Evolutionary conservation across 805 yeast genomes (phyloP).

Genomic region (Pichia ethanolica): DNA sequence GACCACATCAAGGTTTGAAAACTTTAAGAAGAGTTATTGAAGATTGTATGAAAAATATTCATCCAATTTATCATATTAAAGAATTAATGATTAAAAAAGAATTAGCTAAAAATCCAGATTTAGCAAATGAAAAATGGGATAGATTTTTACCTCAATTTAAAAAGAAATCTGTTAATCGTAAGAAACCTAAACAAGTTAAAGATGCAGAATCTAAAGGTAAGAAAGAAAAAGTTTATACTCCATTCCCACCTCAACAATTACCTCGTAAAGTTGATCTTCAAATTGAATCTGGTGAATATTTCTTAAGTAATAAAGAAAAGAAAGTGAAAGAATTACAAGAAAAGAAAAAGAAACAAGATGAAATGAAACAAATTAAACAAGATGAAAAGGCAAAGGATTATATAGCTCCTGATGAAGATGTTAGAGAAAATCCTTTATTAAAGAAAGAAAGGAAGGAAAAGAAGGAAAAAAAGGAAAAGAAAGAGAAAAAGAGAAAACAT

Average conservation of each 20-base stretch:
- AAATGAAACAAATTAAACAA: constrained; percentile 55
- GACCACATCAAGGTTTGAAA: constrained; percentile 88
- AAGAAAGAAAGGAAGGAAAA: constrained; percentile 25
- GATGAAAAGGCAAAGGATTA: constrained; percentile 70
- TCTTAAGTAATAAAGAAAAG: constrained; percentile 82
- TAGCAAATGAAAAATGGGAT: constrained; percentile 94
- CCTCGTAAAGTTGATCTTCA: constrained; percentile 97
- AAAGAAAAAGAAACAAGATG: constrained; percentile 72
- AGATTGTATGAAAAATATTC: constrained; percentile 94
- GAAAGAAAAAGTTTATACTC: constrained; percentile 78
- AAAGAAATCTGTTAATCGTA: constrained; percentile 91
- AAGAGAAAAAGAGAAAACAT: constrained; percentile 22
- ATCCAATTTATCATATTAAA: constrained; percentile 96
- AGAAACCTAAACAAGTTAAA: constrained; percentile 66
- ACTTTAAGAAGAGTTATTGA: constrained; percentile 90
- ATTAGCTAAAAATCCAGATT: constrained; percentile 87
- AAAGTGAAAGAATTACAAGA: constrained; percentile 61
- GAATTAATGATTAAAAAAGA: constrained; percentile 97
- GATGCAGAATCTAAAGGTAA: constrained; percentile 40
- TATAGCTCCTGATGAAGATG: constrained; percentile 75
- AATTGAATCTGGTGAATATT: constrained; percentile 97
- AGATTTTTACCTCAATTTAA: constrained; percentile 94
- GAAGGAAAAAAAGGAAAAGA: constrained; percentile 25
- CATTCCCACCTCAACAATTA: constrained; percentile 96
- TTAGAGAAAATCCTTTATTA: constrained; percentile 29